phyloP scores from a whole-genome alignment of 2,329 filamentous ascomycete species.

The Thelonectria blattea region DNA sequence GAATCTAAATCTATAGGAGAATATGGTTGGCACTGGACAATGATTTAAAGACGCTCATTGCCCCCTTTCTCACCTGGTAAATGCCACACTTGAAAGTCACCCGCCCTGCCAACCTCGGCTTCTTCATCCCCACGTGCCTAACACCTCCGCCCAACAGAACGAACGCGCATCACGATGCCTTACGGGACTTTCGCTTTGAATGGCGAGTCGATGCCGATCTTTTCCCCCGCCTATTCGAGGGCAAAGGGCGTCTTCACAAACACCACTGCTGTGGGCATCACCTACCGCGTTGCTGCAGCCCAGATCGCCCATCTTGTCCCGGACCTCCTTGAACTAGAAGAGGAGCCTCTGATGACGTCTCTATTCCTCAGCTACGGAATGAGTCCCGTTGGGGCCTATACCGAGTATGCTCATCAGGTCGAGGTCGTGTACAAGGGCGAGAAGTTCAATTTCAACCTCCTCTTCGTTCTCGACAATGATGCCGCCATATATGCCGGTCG shows the following conservation, averaged over 20 bases:
- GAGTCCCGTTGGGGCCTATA: constrained; percentile 14
- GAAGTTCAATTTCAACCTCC: constrained; percentile 15
- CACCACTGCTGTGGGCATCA: constrained; percentile 15
- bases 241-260: constrained; percentile 6
- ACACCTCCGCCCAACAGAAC: background rate
- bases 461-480: constrained; percentile 22
- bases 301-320: constrained; percentile 16
- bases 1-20: background rate
- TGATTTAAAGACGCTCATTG: background rate
- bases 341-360: constrained; percentile 17
- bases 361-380: constrained; percentile 15
- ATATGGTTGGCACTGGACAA: background rate
- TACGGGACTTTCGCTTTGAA: constrained; percentile 12
- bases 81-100: background rate
- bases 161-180: constrained; percentile 7
- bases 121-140: background rate
- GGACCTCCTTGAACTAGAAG: constrained; percentile 14
- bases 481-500: constrained; percentile 20
- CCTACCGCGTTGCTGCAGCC: constrained; percentile 18
- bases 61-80: background rate
- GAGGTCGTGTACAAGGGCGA: constrained; percentile 19
- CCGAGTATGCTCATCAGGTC: constrained; percentile 19
- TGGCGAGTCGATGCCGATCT: constrained; percentile 11
- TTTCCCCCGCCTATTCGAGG: constrained; percentile 18
- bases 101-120: background rate